Evolutionary conservation across 371 early-diverging fungal species (phyloP).

Genomic region (Coemansia sp.): DNA sequence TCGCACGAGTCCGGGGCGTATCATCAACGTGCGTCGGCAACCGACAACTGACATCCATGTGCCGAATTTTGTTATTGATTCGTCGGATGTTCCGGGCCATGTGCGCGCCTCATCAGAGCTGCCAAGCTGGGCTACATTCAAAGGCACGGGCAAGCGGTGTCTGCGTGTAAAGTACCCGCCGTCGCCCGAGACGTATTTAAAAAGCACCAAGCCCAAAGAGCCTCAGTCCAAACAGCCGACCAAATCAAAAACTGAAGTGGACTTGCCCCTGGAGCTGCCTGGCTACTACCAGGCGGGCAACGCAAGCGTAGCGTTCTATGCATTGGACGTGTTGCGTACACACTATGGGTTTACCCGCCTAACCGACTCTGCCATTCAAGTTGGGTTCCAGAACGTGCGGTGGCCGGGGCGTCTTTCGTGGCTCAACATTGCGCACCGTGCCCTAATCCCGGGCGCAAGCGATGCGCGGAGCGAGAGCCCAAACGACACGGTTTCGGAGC

Average conservation of each 20-base stretch:
- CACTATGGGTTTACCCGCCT: constrained; percentile 46
- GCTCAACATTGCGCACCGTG: constrained; percentile 39
- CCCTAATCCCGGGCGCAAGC: not conserved
- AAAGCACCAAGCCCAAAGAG: not conserved
- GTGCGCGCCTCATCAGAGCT: constrained; percentile 1
- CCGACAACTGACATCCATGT: constrained; percentile 35
- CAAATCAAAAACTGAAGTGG: constrained; percentile 35
- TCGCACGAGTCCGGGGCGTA: constrained; percentile 25
- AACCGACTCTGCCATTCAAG: constrained; percentile 54
- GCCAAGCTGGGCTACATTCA: constrained; percentile 36
- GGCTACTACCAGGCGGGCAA: constrained; percentile 83
- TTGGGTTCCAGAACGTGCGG: constrained; percentile 60
- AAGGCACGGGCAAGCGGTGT: constrained; percentile 40
- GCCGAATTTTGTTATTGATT: constrained; percentile 20
- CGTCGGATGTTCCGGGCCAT: not conserved
- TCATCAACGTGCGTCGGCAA: constrained; percentile 46
- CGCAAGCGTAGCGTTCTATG: constrained; percentile 69
- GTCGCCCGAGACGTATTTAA: constrained; percentile 22
- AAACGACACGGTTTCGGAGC: not conserved
- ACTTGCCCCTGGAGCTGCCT: constrained; percentile 57
- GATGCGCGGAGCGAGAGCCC: constrained; percentile 17
- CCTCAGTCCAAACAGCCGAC: no score
- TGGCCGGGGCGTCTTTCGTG: constrained; percentile 88
- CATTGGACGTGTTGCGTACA: constrained; percentile 59
- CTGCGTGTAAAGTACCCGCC: constrained; percentile 41